Base-by-base conservation (phyloP, 2,329 filamentous ascomycete species). In the Didymella keratinophila region DNA sequence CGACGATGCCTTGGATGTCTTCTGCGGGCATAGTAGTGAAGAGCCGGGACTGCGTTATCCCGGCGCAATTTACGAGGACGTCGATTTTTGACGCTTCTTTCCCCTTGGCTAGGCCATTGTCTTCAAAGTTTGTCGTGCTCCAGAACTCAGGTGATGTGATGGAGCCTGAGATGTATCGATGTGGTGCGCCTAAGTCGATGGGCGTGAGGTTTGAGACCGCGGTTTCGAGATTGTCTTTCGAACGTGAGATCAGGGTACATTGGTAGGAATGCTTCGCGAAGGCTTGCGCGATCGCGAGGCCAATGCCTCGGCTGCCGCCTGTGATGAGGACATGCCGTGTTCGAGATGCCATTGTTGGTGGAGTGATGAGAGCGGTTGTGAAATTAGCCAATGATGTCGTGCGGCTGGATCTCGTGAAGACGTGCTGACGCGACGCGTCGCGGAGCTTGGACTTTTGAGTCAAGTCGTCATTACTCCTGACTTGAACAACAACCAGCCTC, bases 1-100 rank as follows among this genome's bases (percentile, higher is more conserved):
- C 79, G 5, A 96, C 69, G 7, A 92, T 80, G 1, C 79, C 66
- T 1, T 85, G 79, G 21, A 92, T 80, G 2, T 83, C 79, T 0
- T 78, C 72, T 0, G 83, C 71, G 0, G 76, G 68, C 1, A 85
- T 86, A 10, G 82, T 79, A 43, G 86, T 78, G n/a, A 95, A 82
- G 1, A 92, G 79, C 0, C 82, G 84, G 12, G 82, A 83, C 65
- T 92, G 87, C 0, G 88, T 82, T 21, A 93, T 81, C 10, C 92
- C 93, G 0, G 92, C 92, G 25, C 90, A 90, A 71, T 96, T 96
- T 63, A 96, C 83, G 1, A 96, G 83, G 28, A 94, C 68, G 36
- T 76, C 71, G 12, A 75, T 66, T 6, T 53, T 61, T 2, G 59
- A 61, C 5, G 42, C 21, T 8, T 61, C 51, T 10, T 54, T 52